Percentiles rank a stretch among this genome's conserved stretches.
Evolutionary conservation across 495 filamentous ascomycete species (phyloP).

Genomic region (Terfezia boudieri): DNA sequence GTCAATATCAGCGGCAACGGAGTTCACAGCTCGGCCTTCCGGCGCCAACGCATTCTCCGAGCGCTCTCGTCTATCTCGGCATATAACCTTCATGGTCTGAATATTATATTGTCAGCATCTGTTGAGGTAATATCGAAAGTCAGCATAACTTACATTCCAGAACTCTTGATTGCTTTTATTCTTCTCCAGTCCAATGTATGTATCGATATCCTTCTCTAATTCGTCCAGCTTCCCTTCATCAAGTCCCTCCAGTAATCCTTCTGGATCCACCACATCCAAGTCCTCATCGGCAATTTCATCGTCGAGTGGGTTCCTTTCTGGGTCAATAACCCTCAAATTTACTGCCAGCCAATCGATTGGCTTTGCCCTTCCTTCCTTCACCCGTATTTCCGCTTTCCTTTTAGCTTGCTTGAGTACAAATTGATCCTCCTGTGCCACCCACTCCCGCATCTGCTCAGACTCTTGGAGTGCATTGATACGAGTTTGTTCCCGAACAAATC

Average conservation of each 20-base stretch:
- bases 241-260: slow-evolving; percentile 58
- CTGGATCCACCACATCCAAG: slow-evolving; percentile 59
- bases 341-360: slow-evolving; percentile 93
- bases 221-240: slow-evolving; percentile 47
- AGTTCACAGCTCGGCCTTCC: slow-evolving; percentile 51
- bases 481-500: slow-evolving; percentile 19
- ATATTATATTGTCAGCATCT: slow-evolving; percentile 7
- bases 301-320: slow-evolving; percentile 53
- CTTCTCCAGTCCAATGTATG: slow-evolving; percentile 59
- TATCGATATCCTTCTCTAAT: slow-evolving; percentile 67
- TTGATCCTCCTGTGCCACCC: slow-evolving; percentile 82
- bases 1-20: slow-evolving; percentile 74
- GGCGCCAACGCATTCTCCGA: slow-evolving; percentile 31
- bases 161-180: slow-evolving; percentile 60
- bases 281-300: slow-evolving; percentile 63
- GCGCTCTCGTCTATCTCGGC: slow-evolving; percentile 49
- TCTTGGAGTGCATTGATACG: slow-evolving; percentile 40
- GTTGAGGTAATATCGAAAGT: not conserved
- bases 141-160: slow-evolving; percentile 40
- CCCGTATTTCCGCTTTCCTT: slow-evolving; percentile 90
- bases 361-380: slow-evolving; percentile 79
- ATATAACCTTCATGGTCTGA: slow-evolving; percentile 63
- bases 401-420: slow-evolving; percentile 95
- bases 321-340: slow-evolving; percentile 67
- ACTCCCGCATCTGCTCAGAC: slow-evolving; percentile 58